Evolutionary conservation across 164 flowering plant genomes (phyloP), one percentile per base, ranked within the genome.

Genomic region (Chimonanthus salicifolius): DNA sequence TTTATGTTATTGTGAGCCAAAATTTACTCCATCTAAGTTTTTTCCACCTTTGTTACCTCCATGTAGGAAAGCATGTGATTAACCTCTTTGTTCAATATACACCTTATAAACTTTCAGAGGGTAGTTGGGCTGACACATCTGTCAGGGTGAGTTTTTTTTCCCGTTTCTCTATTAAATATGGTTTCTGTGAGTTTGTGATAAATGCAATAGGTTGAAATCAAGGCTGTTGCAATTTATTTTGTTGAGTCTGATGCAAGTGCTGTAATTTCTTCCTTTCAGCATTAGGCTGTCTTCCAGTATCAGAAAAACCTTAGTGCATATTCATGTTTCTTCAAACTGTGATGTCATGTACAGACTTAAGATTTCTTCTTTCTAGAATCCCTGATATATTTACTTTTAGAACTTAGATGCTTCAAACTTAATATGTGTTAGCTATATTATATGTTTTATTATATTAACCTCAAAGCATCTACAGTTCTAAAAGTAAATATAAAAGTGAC

Each of bases 41-140:
- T 8, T 54, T 54, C 60, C 15, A 3, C 43, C 11, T 45, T 46
- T 33, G 62, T 58, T 2, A 60, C n/a, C 69, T 49, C 44, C 21
- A 58, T 68, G 67, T 74, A 94, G 99, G 99, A 62, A 89, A 92
- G 85, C 98, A 96, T 78, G 98, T 92, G 46, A 85, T 96, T 75
- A 92, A 88, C 87, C 82, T 96, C 73, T 96, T 96, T 76, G 82
- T 89, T 69, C 99, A 92, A 72, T 96, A 89, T 84, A 96, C 98
- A 44, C 99, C 99, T 49, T 93, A 93, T 75, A 86, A 85, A 72
- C 97, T 97, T 5, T 68, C 76, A 8, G 89, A 88, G 47, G 98
- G 99, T 50, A 83, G 91, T 87, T 96, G 99, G 98, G 87, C 81
- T 73, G 95, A 96, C 82, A 68, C 87, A 73, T 74, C 79, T 69